Conservation (phyloP, 257 asterid species). For the Solanum habrochaites region DNA sequence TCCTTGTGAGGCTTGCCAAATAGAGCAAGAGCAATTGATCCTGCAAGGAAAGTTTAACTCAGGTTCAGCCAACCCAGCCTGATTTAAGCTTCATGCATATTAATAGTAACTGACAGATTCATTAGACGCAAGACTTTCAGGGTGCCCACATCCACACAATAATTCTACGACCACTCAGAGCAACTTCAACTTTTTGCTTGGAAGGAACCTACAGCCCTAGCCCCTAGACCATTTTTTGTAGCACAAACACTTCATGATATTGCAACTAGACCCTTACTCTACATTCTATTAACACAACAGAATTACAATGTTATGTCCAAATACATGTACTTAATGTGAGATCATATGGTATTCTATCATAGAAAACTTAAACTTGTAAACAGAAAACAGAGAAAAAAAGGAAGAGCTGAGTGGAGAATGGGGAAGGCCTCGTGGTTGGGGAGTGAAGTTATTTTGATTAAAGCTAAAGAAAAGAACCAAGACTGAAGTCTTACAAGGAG, state of each 20-base stretch:
- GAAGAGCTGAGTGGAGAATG: not conserved
- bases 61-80: not conserved
- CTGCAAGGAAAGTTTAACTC: constrained; percentile 20
- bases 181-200: not conserved
- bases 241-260: not conserved
- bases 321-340: not conserved
- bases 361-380: not conserved
- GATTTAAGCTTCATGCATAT: not conserved
- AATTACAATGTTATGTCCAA: not conserved
- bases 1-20: constrained; percentile 90
- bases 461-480: not conserved
- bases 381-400: not conserved
- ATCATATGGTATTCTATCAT: not conserved
- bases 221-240: not conserved
- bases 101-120: not conserved
- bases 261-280: not conserved
- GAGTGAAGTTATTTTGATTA: not conserved
- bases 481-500: not conserved
- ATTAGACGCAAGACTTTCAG: not conserved
- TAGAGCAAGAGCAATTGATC: constrained; percentile 76
- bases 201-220: not conserved
- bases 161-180: not conserved
- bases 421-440: not conserved
- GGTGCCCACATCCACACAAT: not conserved
- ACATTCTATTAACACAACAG: not conserved